Evolutionary conservation across 2,329 filamentous ascomycete species (phyloP).

Genomic region (Sodiomyces alkalinus): DNA sequence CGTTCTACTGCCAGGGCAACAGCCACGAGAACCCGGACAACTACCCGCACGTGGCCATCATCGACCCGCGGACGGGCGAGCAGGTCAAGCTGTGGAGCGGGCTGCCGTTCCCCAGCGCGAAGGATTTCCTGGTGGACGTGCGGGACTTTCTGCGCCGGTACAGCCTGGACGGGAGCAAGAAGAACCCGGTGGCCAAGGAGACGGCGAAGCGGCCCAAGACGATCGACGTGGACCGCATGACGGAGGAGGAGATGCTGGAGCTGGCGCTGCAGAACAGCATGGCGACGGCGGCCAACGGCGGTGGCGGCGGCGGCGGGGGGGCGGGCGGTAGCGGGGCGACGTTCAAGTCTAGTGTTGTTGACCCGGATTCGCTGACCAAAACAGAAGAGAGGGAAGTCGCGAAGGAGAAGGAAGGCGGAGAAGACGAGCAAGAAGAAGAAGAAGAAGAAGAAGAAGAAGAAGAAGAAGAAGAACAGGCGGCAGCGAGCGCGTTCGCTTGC

Average conservation of each 20-base stretch:
- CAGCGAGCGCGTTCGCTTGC: constrained; percentile 38
- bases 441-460: constrained; percentile 17
- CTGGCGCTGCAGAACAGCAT: constrained; percentile 86
- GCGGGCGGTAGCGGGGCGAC: constrained; percentile 18
- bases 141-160: constrained; percentile 96
- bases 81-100: constrained; percentile 96
- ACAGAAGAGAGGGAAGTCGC: constrained; percentile 28
- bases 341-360: constrained; percentile 42
- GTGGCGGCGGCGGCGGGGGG: neutral
- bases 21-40: constrained; percentile 68
- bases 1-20: constrained; percentile 69
- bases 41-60: constrained; percentile 89
- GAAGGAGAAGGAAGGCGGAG: constrained; percentile 9
- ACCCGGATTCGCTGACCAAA: constrained; percentile 81
- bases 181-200: constrained; percentile 78
- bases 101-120: constrained; percentile 55
- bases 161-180: constrained; percentile 72
- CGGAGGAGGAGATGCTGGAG: constrained; percentile 93
- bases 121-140: constrained; percentile 80
- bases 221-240: constrained; percentile 74
- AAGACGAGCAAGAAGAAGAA: constrained; percentile 20
- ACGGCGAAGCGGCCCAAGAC: constrained; percentile 55
- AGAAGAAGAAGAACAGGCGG: constrained; percentile 17
- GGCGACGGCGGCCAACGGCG: constrained; percentile 26
- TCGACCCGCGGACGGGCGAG: constrained; percentile 90